These are phyloP conservation scores for Paspalum vaginatum DNA, from an alignment of 176 grass and related monocot genomes.

Conservation along the genomic window DNA sequence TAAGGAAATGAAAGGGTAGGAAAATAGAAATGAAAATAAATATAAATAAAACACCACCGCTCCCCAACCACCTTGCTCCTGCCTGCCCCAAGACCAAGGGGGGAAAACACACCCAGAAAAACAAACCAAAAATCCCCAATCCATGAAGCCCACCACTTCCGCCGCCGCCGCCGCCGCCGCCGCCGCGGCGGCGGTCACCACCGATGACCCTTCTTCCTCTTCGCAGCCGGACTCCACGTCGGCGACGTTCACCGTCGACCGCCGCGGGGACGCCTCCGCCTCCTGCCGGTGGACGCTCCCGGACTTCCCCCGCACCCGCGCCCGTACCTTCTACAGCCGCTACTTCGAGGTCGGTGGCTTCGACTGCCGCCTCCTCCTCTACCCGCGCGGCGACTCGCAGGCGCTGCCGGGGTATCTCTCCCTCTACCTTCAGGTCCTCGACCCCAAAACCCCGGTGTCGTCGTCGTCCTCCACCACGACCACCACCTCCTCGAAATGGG, in stretches of 20 bases:
- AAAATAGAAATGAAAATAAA: neutral
- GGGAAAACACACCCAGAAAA: constrained; percentile 38
- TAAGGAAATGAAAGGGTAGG: neutral
- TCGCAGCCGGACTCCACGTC: constrained; percentile 38
- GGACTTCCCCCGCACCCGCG: constrained; percentile 71
- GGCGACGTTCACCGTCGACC: constrained; percentile 67
- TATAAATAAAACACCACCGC: neutral
- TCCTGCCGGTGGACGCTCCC: constrained; percentile 90
- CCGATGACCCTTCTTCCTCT: constrained; percentile 57
- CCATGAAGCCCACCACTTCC: constrained; percentile 59
- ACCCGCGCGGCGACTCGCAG: constrained; percentile 84
- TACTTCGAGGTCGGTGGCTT: constrained; percentile 94
- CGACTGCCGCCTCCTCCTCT: constrained; percentile 94
- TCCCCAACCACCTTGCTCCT: neutral
- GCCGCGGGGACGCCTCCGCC: constrained; percentile 68
- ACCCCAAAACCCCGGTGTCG: constrained; percentile 75
- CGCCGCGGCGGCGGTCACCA: constrained; percentile 27
- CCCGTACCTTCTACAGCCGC: constrained; percentile 77
- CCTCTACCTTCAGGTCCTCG: constrained; percentile 93
- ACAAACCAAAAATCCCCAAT: constrained; percentile 60
- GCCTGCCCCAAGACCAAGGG: constrained; percentile 21
- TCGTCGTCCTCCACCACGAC: constrained; percentile 64
- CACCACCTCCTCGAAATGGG: constrained; percentile 71
- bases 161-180: constrained; percentile 37
- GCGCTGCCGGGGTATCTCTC: constrained; percentile 87